phyloP scores from a whole-genome alignment of 345 rosid species.

The Corymbia maculata region DNA sequence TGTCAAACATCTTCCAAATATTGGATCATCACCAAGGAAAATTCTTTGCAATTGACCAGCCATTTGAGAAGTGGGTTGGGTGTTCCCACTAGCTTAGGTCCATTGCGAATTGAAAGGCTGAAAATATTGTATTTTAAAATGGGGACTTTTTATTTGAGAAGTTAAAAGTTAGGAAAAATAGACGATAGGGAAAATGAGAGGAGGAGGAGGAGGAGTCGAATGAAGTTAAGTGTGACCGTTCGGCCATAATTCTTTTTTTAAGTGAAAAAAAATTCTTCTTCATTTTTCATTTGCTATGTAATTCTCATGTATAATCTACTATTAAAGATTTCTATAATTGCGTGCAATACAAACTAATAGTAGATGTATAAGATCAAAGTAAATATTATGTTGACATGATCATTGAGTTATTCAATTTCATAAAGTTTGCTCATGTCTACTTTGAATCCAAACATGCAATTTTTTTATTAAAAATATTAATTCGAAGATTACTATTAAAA shows the following conservation, averaged over 20 bases:
- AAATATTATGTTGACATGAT: not conserved
- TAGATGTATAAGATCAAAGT: not conserved
- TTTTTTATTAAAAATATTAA: not conserved
- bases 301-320: not conserved
- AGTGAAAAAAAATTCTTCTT: not conserved
- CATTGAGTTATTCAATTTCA: not conserved
- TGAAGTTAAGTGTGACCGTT: no score
- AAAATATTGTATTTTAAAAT: no score
- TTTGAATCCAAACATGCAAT: not conserved
- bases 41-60: not conserved
- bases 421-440: not conserved
- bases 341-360: not conserved
- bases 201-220: not conserved
- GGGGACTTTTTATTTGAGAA: not conserved
- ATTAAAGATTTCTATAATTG: no score
- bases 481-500: not conserved
- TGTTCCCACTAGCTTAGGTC: not conserved
- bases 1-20: not conserved
- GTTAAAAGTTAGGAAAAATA: not conserved
- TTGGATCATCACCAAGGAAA: not conserved
- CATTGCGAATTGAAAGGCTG: not conserved
- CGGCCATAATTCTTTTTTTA: no score
- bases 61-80: not conserved
- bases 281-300: not conserved
- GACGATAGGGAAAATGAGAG: not conserved